A percentile compares a stretch with the other conserved stretches of the same genome.
phyloP scores from a whole-genome alignment of 495 filamentous ascomycete genomes.

The Penicillium tannophilum region DNA sequence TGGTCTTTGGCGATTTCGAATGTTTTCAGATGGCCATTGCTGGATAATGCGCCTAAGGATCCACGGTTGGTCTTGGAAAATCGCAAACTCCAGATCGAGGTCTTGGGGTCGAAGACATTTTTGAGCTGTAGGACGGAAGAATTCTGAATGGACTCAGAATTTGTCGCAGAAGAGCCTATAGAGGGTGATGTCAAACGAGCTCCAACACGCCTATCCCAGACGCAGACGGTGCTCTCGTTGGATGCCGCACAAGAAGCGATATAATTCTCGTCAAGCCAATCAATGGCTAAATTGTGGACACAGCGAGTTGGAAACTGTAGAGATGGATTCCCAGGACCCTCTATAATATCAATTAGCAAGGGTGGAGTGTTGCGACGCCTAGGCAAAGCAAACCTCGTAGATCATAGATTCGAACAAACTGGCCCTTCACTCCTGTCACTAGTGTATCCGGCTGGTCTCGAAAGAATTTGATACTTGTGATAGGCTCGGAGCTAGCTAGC shows the following conservation, averaged over 20 bases:
- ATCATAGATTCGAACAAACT: slow-evolving; percentile 87
- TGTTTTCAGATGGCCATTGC: slow-evolving; percentile 75
- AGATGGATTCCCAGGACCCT: slow-evolving; percentile 56
- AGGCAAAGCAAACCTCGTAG: slow-evolving; percentile 64
- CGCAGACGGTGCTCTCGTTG: slow-evolving; percentile 68
- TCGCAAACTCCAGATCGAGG: slow-evolving; percentile 73
- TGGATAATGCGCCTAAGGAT: slow-evolving; percentile 74
- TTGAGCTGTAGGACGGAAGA: slow-evolving; percentile 66
- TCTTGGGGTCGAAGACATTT: slow-evolving; percentile 60
- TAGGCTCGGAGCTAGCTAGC: slow-evolving; percentile 79
- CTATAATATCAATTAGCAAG: slow-evolving; percentile 29
- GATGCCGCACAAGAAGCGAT: slow-evolving; percentile 83
- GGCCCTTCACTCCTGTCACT: slow-evolving; percentile 80
- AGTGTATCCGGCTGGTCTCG: slow-evolving; percentile 79
- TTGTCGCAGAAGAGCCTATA: slow-evolving; percentile 38
- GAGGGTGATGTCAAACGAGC: slow-evolving; percentile 46
- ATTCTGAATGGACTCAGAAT: slow-evolving; percentile 36
- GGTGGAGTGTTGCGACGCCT: slow-evolving; percentile 7
- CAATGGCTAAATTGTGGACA: slow-evolving; percentile 88
- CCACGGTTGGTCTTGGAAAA: slow-evolving; percentile 76
- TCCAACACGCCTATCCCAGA: slow-evolving; percentile 86
- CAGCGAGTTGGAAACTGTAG: slow-evolving; percentile 75
- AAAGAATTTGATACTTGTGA: slow-evolving; percentile 92
- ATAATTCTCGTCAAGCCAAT: slow-evolving; percentile 89
- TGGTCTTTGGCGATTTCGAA: slow-evolving; percentile 69